Percentiles rank a stretch among this genome's conserved stretches.
Evolutionary conservation across 2,329 filamentous ascomycete genomes (phyloP).

Genomic region (Fonsecaea pedrosoi): DNA sequence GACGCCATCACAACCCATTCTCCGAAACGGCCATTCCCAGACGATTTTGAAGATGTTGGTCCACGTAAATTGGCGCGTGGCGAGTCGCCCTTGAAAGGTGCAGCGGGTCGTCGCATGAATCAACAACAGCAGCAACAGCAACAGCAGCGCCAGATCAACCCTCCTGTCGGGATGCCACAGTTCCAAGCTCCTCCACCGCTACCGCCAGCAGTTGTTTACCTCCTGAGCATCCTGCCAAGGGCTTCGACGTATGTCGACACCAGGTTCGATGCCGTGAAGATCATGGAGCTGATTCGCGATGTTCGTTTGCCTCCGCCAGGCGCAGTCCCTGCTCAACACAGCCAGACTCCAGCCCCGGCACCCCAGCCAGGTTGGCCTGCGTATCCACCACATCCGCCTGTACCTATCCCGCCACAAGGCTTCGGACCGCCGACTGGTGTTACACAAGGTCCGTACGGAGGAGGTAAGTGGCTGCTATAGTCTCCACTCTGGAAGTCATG

Average conservation of each 20-base stretch:
- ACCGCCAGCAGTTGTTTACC: constrained; percentile 69
- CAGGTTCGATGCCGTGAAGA: constrained; percentile 71
- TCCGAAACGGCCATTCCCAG: constrained; percentile 66
- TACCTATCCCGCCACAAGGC: constrained; percentile 35
- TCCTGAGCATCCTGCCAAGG: constrained; percentile 75
- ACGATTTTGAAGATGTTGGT: constrained; percentile 72
- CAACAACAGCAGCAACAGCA: constrained; percentile 57
- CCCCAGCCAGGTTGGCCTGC: constrained; percentile 40
- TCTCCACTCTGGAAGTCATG: neutral
- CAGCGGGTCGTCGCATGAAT: constrained; percentile 82
- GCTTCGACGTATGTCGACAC: constrained; percentile 74
- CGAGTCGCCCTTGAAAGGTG: constrained; percentile 92
- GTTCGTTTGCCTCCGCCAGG: constrained; percentile 61
- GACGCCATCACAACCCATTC: constrained; percentile 50
- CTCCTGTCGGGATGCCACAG: constrained; percentile 55
- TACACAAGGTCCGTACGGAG: constrained; percentile 37
- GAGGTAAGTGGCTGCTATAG: constrained; percentile 30
- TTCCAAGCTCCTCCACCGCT: constrained; percentile 68
- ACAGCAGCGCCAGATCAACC: constrained; percentile 42
- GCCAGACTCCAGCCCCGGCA: constrained; percentile 27
- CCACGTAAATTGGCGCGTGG: constrained; percentile 86
- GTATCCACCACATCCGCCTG: constrained; percentile 44
- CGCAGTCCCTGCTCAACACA: constrained; percentile 41
- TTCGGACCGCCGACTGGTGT: constrained; percentile 32
- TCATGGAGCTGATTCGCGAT: constrained; percentile 73